Base-by-base conservation (phyloP, 345 rosid genomes). In the Sisymbrium irio region DNA sequence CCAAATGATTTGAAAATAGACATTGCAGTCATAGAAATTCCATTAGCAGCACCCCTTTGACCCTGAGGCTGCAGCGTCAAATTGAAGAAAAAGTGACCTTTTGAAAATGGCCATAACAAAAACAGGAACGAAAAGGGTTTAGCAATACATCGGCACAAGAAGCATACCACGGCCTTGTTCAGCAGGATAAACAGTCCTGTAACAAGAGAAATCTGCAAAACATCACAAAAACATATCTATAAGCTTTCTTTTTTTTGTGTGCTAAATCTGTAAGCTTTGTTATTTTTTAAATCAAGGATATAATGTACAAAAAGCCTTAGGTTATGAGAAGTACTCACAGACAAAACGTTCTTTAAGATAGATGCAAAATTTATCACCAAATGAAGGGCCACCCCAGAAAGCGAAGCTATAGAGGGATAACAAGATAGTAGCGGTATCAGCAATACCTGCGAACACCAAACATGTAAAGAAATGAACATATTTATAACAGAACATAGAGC, bases 1-100 rank as follows among this genome's bases (percentile, higher is more conserved):
- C 77, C 77, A 65, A 73, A 54, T 53, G 77, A 63, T 54, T 64
- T 73, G 64, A 73, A 73, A 64, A 65, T 46, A 36, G 71, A 73
- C 77, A 65, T 73, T 10, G 71, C 77, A 0, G 72, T 63, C 77
- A 65, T 73, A 45, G 77, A 73, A 41, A 73, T n/a, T 18, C 77
- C 77, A 65, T 54, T 73, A 53, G 72, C 77, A 54, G 64, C 72
- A 32, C 77, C 72, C 54, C 72, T 54, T 30, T 73, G 56, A 15
- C 45, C 56, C 50, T 65, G 72, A 41, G 71, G 69, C 65, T 73
- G 47, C 36, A 33, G 3, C 20, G 11, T 30, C 63, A 63, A 8
- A 45, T 20, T 6, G 2, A 50, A 41, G 25, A 63, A 63, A 19
- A 63, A 10, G 32, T 27, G 22, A 72, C 27, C 27, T 30, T 12